These are phyloP conservation scores for Rubus idaeus DNA, from an alignment of 306 rosid genomes.

Conservation along the genomic window DNA sequence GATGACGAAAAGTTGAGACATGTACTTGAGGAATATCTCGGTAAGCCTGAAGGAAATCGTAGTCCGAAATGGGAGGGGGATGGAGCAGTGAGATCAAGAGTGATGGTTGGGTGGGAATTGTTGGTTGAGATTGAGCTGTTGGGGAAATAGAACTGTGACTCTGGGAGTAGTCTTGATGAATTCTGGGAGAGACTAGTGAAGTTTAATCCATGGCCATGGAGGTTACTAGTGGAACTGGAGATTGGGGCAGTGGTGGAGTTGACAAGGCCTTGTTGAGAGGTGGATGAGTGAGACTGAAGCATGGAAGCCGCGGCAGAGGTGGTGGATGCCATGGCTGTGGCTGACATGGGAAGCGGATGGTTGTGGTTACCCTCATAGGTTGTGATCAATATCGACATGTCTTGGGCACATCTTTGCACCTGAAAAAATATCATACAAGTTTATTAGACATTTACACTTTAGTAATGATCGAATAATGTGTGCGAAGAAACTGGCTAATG, in stretches of 20 bases:
- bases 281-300: slow-evolving; percentile 49
- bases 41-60: slow-evolving; percentile 19
- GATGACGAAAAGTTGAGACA: slow-evolving; percentile 37
- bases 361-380: slow-evolving; percentile 77
- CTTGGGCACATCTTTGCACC: slow-evolving; percentile 76
- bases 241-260: slow-evolving; percentile 30
- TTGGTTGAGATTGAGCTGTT: slow-evolving; percentile 44
- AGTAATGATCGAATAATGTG: neutral
- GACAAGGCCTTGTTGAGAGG: slow-evolving; percentile 30
- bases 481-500: too few species aligned
- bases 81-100: slow-evolving; percentile 47
- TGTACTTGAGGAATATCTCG: slow-evolving; percentile 30
- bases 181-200: slow-evolving; percentile 23
- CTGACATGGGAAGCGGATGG: slow-evolving; percentile 66
- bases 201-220: slow-evolving; percentile 28
- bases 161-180: slow-evolving; percentile 21
- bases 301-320: slow-evolving; percentile 69
- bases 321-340: slow-evolving; percentile 68
- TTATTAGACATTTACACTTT: neutral
- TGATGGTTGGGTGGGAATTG: slow-evolving; percentile 61
- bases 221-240: slow-evolving; percentile 20
- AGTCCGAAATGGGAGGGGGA: slow-evolving; percentile 25
- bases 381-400: slow-evolving; percentile 65
- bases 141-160: slow-evolving; percentile 33
- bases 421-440: slow-evolving; percentile 13